Evolutionary conservation across 495 filamentous ascomycete species (phyloP).

Genomic region (Penicillium steckii): DNA sequence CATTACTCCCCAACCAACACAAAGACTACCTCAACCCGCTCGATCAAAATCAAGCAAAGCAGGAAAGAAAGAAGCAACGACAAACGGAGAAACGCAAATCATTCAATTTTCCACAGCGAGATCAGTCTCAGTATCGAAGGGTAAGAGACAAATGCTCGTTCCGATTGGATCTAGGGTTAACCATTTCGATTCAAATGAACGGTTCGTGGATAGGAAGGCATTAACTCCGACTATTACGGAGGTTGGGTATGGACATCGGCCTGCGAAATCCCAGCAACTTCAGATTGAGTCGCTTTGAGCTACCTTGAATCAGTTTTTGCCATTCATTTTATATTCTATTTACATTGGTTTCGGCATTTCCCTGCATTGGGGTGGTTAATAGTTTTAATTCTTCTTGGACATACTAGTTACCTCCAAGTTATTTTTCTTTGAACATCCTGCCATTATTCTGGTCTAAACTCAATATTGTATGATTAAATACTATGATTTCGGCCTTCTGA

Average conservation of each 20-base stretch:
- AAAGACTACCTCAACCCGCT: not conserved
- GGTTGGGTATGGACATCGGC: constrained; percentile 30
- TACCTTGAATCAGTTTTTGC: not conserved
- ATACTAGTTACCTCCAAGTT: not conserved
- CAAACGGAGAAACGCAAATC: constrained; percentile 15
- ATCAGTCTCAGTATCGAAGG: constrained; percentile 40
- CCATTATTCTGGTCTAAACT: no score
- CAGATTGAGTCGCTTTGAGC: constrained; percentile 36
- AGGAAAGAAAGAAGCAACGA: constrained; percentile 1
- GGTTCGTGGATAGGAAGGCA: constrained; percentile 23
- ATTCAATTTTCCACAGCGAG: constrained; percentile 42
- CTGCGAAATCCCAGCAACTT: constrained; percentile 36
- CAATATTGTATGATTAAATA: no score
- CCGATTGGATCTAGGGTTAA: constrained; percentile 30
- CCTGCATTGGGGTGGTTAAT: not conserved
- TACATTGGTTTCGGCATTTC: not conserved
- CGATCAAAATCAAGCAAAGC: constrained; percentile 17
- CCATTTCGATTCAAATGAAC: constrained; percentile 26
- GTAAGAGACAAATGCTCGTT: constrained; percentile 37
- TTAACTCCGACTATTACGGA: constrained; percentile 31
- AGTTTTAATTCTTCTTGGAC: constrained; percentile 3
- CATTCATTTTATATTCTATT: not conserved
- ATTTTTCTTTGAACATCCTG: no score
- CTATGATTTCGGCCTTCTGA: not conserved
- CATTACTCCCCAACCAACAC: constrained; percentile 4